Conservation (phyloP, 495 filamentous ascomycete genomes). For the Daldinia concentrica region DNA sequence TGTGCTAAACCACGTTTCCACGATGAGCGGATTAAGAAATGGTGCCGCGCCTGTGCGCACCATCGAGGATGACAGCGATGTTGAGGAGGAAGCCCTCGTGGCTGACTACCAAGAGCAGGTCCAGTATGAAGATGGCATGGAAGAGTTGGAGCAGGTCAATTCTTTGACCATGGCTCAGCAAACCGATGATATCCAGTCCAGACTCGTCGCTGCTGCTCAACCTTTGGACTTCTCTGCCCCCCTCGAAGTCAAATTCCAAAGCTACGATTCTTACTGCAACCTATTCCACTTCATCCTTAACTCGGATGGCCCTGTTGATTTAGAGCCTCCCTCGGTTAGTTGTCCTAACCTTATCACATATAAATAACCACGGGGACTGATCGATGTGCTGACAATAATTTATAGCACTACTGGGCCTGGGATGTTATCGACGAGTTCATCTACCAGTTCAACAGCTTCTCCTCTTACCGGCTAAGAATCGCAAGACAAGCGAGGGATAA, state of each 20-base stretch:
- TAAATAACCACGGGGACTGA: background rate
- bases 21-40: constrained; percentile 63
- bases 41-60: constrained; percentile 60
- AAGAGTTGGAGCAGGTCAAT: constrained; percentile 74
- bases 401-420: constrained; percentile 99
- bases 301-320: constrained; percentile 95
- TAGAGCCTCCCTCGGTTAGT: constrained; percentile 93
- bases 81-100: constrained; percentile 92
- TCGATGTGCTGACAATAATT: constrained; percentile 29
- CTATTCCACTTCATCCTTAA: constrained; percentile 99
- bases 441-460: constrained; percentile 99
- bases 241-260: constrained; percentile 93
- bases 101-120: constrained; percentile 96
- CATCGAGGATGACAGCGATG: constrained; percentile 84
- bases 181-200: constrained; percentile 86
- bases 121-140: constrained; percentile 84
- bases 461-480: constrained; percentile 89
- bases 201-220: constrained; percentile 87
- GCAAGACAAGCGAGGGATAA: constrained; percentile 81
- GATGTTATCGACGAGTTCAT: constrained; percentile 99
- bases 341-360: background rate
- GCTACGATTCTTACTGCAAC: constrained; percentile 99
- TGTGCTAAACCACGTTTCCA: constrained; percentile 32
- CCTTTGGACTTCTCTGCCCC: constrained; percentile 95
- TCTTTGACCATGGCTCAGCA: constrained; percentile 62